Conservation (phyloP, 2,329 filamentous ascomycete species). For the Trichoderma sp. region DNA sequence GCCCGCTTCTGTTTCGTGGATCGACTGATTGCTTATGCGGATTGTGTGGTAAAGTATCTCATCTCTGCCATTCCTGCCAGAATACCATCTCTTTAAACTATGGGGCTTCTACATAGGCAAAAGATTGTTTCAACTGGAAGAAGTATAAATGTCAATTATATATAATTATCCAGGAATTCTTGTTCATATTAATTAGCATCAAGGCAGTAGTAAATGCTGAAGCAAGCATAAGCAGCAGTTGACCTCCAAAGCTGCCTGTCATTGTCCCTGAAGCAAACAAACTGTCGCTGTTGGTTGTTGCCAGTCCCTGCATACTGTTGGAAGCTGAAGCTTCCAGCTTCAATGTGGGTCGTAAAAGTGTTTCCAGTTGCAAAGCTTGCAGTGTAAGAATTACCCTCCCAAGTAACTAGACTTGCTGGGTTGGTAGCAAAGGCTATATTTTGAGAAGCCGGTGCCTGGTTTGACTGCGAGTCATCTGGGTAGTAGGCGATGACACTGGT, state of each 20-base stretch:
- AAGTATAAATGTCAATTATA: not conserved
- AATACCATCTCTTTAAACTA: not conserved
- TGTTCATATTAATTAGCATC: not conserved
- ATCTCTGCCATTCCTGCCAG: no score
- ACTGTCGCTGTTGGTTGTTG: constrained; percentile 18
- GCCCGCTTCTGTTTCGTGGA: no score
- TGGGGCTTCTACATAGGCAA: not conserved
- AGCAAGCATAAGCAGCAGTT: constrained; percentile 2
- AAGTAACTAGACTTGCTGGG: not conserved
- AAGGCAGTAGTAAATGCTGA: constrained; percentile 22
- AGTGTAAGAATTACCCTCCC: constrained; percentile 8
- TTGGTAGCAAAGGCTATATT: constrained; percentile 14
- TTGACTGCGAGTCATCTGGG: constrained; percentile 17
- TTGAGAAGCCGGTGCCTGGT: not conserved
- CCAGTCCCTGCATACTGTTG: constrained; percentile 9
- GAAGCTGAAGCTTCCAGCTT: constrained; percentile 9
- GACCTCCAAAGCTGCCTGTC: constrained; percentile 18
- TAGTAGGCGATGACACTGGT: constrained; percentile 20
- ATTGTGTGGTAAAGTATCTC: no score
- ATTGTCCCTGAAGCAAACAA: constrained; percentile 20
- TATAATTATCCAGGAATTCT: not conserved
- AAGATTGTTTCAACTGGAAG: not conserved
- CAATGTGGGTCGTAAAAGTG: constrained; percentile 9
- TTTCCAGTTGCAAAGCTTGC: constrained; percentile 12
- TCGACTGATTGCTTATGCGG: no score